Evolutionary conservation across 2,329 filamentous ascomycete genomes (phyloP), one percentile per base, ranked within the genome.

Genomic region (Aspergillus sp.): DNA sequence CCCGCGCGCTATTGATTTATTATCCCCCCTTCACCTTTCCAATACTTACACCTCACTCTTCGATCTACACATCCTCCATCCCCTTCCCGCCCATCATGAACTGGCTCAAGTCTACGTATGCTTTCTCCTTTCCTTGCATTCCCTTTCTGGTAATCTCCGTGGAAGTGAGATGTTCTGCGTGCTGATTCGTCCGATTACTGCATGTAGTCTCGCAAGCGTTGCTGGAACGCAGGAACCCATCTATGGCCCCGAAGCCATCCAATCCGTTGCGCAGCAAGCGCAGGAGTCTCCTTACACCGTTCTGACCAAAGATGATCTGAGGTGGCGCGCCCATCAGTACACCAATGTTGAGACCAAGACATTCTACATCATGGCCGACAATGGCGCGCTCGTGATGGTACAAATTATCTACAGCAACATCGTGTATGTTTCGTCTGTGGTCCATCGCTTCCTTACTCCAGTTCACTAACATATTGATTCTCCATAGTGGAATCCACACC

Each of bases 321-420:
- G 87, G 78, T 99, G 94, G 94, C 77, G 79, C 64, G 84, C 81
- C 21, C 82, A 91, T 78, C 87, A 91, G 61, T 88, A 86, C 66
- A 97, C 94, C 58, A 88, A 83, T 67, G 94, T 97, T 63, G 94
- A 99, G 81, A 97, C 91, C 25, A 88, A 97, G 78, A 91, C 83
- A 58, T 99, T 97, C 78, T 99, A 99, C 78, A 76, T 97, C 67
- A 87, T 87, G 74, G 80, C 88, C 51, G 89, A 96, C 57, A 84
- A 79, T 55, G 94, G 94, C 47, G 81, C 87, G 58, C 73, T 92
- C 59, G 89, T 82, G 49, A 83, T 96, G 73, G 85, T 84, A 55
- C 94, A 99, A 80, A 82, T 97, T 75, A 96, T 99, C 72, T 96
- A 97, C 81, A 97, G 89, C 79, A 97, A 96, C 76, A 89, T 99